phyloP scores from a whole-genome alignment of 2,329 filamentous ascomycete genomes.

The Gnomoniopsis smithogilvyi region DNA sequence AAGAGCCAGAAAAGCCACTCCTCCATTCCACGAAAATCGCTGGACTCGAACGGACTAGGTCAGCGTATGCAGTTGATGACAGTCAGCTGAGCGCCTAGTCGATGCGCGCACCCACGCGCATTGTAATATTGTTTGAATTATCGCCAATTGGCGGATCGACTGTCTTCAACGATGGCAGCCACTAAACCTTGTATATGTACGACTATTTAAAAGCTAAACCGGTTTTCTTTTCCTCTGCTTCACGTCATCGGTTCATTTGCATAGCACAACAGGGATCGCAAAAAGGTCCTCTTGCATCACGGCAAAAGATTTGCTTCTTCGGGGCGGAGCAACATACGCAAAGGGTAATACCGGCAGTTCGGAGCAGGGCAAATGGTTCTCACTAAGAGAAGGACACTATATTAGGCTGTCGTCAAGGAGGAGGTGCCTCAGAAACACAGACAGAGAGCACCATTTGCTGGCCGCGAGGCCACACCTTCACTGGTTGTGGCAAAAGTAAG shows the following conservation, averaged over 20 bases:
- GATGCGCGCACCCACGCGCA: conserved; percentile 2
- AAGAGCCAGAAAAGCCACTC: conserved; percentile 55
- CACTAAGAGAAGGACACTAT: not conserved
- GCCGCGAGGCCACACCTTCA: not conserved
- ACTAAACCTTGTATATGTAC: conserved; percentile 17
- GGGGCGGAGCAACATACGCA: not conserved
- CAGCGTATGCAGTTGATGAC: conserved; percentile 64
- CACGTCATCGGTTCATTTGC: conserved; percentile 15
- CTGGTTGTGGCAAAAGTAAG: not conserved
- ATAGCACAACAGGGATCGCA: conserved; percentile 17
- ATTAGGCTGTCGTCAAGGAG: conserved; percentile 3
- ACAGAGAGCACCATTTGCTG: not conserved
- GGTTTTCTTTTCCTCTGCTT: conserved; percentile 7
- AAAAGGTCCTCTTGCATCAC: conserved; percentile 7
- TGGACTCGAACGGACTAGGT: conserved; percentile 47
- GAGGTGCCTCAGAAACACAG: not conserved
- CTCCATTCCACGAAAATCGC: conserved; percentile 44
- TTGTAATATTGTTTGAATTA: conserved; percentile 19
- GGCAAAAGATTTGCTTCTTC: conserved; percentile 14
- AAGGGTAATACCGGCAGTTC: conserved; percentile 7
- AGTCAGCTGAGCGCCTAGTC: conserved; percentile 41
- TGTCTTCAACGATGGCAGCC: conserved; percentile 4
- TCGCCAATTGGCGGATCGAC: not conserved
- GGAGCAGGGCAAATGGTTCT: not conserved
- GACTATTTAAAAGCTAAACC: conserved; percentile 18